Base-by-base conservation (phyloP, 108 stramenopile genomes). In the Seminavis robusta region DNA sequence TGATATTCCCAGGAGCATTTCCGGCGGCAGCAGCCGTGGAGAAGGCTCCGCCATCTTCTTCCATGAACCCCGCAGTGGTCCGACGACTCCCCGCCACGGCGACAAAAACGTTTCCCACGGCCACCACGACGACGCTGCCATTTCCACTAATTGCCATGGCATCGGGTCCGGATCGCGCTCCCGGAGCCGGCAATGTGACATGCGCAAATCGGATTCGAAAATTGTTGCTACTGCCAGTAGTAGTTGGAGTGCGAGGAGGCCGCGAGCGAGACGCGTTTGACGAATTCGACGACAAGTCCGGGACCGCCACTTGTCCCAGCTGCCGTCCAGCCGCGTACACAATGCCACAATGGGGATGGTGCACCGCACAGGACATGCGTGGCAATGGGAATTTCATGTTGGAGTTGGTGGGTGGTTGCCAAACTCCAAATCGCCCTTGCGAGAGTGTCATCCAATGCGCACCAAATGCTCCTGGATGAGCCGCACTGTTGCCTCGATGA, bases 101-200 rank as follows among this genome's bases (percentile, higher is more conserved):
- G 60, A 76, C 83, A 67, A 93, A 82, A 3, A 71, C 52, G 59
- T 83, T 85, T 20, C 82, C 79, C 1, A 86, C 82, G 10, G 86
- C 84, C 11, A 82, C 76, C 3, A 93, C 71, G 9, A 79, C 84
- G 19, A 90, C 86, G 8, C 72, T 27, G 2, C 85, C 86, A 29
- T 72, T 25, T 20, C 76, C 77, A 8, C 73, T 75, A n/a, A 89
- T 23, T 16, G 66, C 44, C 59, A 93, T 60, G 21, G 80, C 74
- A 70, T 84, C 78, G 41, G 63, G 74, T 7, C 81, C 83, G 31
- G 73, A 71, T 23, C 90, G 76, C 8, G 63, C 81, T 24, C 84
- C 89, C 0, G 83, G 83, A 13, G 63, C 36, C 7, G 88, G 91
- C 0, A 88, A 41, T 3, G 52, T 40, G 2, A 51, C 54, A 20